These are phyloP conservation scores for Penicillium paneum DNA, from an alignment of 2,329 filamentous ascomycete species.

Conservation along the genomic window DNA sequence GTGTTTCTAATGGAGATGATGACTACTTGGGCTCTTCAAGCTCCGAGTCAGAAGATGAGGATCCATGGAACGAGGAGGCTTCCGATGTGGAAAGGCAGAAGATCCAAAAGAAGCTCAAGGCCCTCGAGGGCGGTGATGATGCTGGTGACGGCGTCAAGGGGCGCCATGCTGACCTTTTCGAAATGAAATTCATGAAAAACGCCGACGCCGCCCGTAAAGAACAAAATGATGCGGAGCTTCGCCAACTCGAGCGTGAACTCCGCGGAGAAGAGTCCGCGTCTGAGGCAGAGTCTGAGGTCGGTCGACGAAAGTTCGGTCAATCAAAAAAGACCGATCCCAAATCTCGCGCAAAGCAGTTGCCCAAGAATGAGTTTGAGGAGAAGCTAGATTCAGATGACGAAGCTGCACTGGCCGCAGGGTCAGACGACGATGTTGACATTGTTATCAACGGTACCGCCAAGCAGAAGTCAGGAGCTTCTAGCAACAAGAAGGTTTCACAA, in stretches of 20 bases:
- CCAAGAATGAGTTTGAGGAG: conserved; percentile 61
- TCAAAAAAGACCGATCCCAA: conserved; percentile 32
- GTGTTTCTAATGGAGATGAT: conserved; percentile 60
- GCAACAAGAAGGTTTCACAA: conserved; percentile 20
- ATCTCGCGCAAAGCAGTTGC: conserved; percentile 26
- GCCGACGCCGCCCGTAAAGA: conserved; percentile 75
- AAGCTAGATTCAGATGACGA: conserved; percentile 51
- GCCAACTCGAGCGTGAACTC: conserved; percentile 68
- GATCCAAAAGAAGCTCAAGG: conserved; percentile 42
- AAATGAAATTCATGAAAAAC: conserved; percentile 92
- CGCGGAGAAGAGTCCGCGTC: conserved; percentile 59
- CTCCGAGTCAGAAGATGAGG: conserved; percentile 61
- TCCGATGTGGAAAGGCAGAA: conserved; percentile 38
- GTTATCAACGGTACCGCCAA: conserved; percentile 28
- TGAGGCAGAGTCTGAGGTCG: conserved; percentile 56
- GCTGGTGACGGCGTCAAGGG: conserved; percentile 37
- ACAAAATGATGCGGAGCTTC: conserved; percentile 74
- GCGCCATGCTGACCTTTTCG: conserved; percentile 66
- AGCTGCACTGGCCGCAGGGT: conserved; percentile 20
- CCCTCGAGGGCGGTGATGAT: conserved; percentile 50
- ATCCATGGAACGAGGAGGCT: conserved; percentile 55
- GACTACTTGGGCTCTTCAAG: conserved; percentile 50
- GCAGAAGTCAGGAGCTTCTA: conserved; percentile 17
- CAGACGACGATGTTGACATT: conserved; percentile 36
- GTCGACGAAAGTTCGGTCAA: conserved; percentile 53